Evolutionary conservation across 257 asterid species (phyloP), one percentile per base, ranked within the genome.

Genomic region (Mitragyna speciosa): DNA sequence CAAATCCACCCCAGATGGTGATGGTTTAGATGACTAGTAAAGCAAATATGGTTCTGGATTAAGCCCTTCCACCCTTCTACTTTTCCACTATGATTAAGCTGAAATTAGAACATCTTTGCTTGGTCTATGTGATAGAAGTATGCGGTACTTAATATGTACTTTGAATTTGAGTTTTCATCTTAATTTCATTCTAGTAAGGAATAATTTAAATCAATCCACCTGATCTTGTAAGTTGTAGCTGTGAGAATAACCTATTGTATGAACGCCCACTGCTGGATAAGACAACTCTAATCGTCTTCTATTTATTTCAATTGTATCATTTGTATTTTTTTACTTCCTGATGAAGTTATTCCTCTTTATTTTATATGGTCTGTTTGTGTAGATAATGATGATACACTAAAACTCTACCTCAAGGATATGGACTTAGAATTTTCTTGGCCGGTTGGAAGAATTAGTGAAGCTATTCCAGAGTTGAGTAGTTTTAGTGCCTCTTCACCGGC

Each of bases 391-490:
- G 97, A 92, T 64, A 81, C 88, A n/a, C 79, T 95, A 61, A 91
- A 84, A 79, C 96, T 92, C 86, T 91, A 89, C 26, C 89, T 92
- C 78, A 95, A 92, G 90, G 99, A 95, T 86, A 64, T 95, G 89
- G 88, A 76, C 80, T 85, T 93, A 58, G 98, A 93, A 72, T 88
- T 93, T 84, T 88, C 97, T 65, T 95, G 99, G 99, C 88, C 96
- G 45, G 86, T 92, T 81, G 96, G 85, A 84, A 93, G 86, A 86
- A 86, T 95, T 72, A 89, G 82, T 87, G 97, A 92, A 87, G 91
- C 85, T 84, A 86, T 95, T 75, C 96, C 95, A 19, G 92, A 90
- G 68, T 72, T 85, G 81, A 94, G 90, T 58, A 82, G 78, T 82
- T 47, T 20, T 75, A 76, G 65, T 75, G 88, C 86, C 68, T 86